phyloP scores from a whole-genome alignment of 2,329 filamentous ascomycete genomes.

The Curvularia eragrostidis region DNA sequence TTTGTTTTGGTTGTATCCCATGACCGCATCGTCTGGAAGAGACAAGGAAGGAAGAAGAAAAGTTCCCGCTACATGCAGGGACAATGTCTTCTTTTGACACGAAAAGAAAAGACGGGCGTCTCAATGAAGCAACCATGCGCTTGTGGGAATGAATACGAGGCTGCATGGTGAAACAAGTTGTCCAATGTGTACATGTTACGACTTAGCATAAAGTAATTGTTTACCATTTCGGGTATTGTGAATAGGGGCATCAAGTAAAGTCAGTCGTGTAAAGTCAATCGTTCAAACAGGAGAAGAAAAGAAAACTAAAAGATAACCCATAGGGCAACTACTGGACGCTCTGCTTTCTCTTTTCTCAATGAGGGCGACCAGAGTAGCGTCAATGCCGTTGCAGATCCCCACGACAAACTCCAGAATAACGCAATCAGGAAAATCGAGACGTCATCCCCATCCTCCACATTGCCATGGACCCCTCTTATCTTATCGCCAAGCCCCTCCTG shows the following conservation, averaged over 20 bases:
- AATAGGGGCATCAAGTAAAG: neutral
- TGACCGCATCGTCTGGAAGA: neutral
- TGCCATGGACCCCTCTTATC: constrained; percentile 1
- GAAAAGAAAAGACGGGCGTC: neutral
- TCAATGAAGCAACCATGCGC: neutral
- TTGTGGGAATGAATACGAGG: neutral
- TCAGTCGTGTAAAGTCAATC: no score
- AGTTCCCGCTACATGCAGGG: neutral
- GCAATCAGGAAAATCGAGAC: neutral
- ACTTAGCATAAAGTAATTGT: neutral
- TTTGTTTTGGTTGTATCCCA: neutral
- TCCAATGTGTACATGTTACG: neutral
- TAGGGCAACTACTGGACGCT: no score
- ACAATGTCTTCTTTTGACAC: neutral
- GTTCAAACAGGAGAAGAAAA: no score
- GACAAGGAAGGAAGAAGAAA: neutral
- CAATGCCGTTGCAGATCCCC: neutral
- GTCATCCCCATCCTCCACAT: neutral
- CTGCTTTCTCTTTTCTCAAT: neutral
- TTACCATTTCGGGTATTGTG: neutral
- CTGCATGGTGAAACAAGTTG: neutral
- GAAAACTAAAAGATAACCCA: no score
- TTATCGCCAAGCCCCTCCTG: neutral
- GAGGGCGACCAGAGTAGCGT: neutral
- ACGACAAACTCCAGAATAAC: neutral